phyloP scores from a whole-genome alignment of 2,329 filamentous ascomycete genomes.

The Ascochyta pisi region DNA sequence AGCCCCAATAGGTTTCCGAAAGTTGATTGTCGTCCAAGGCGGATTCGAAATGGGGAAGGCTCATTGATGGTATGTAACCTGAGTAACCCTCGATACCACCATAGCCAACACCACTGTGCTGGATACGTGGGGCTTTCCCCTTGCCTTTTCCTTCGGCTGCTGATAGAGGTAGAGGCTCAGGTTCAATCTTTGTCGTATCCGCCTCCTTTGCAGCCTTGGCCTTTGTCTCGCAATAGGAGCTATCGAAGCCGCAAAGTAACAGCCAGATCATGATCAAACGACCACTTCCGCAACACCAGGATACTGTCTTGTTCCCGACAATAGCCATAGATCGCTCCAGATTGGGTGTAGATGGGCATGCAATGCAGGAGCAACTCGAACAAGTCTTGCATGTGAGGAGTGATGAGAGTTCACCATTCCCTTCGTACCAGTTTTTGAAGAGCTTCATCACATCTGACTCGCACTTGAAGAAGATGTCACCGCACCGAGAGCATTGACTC shows the following conservation, averaged over 20 bases:
- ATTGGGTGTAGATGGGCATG: conserved; percentile 19
- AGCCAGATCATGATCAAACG: conserved; percentile 47
- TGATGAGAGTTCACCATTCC: conserved; percentile 15
- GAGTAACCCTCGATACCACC: conserved; percentile 6
- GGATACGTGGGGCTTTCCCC: conserved; percentile 1
- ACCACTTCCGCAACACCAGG: conserved; percentile 48
- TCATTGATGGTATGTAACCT: background rate
- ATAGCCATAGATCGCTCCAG: conserved; percentile 3
- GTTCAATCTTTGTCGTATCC: conserved; percentile 10
- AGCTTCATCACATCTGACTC: conserved; percentile 18
- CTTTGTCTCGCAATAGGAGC: conserved; percentile 13
- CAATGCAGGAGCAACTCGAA: conserved; percentile 22
- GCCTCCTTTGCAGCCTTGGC: conserved; percentile 19
- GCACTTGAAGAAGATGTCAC: conserved; percentile 12
- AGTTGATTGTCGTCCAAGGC: background rate
- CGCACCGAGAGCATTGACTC: conserved; percentile 22
- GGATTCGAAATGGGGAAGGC: background rate
- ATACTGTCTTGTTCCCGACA: conserved; percentile 17
- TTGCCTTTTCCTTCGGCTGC: background rate
- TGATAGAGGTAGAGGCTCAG: background rate
- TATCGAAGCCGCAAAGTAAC: conserved; percentile 49
- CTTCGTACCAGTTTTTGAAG: conserved; percentile 26
- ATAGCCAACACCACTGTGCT: conserved; percentile 21
- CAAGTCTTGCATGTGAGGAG: conserved; percentile 28
- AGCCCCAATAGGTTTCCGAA: too few relatives aligned